A percentile compares a stretch with the other conserved stretches of the same genome.
Evolutionary conservation across 1,284 basidiomycete genomes (phyloP).

Genomic region (Mrakiaceae sp.): DNA sequence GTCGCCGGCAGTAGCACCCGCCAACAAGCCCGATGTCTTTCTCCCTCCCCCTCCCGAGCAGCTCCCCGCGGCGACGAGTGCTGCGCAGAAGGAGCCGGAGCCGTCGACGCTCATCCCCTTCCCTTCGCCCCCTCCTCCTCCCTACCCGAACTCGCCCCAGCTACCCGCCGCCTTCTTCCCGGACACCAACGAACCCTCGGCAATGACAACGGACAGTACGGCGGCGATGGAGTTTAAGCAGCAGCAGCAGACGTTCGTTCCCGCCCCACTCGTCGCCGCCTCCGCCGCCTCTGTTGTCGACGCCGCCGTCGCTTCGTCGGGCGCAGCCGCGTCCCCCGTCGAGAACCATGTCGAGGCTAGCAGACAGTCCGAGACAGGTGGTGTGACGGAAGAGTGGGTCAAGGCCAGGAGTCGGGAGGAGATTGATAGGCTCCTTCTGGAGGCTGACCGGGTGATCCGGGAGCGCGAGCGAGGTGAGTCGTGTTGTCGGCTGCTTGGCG

Average conservation of each 20-base stretch:
- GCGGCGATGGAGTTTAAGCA: neutral
- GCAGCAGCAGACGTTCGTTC: neutral
- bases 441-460: slow-evolving; percentile 49
- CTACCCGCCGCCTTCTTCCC: too few relatives aligned
- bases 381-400: slow-evolving; percentile 14
- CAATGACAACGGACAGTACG: too few relatives aligned
- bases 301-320: neutral
- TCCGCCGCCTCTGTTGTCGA: neutral
- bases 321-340: neutral
- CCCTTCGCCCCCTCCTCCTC: too few relatives aligned
- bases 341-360: neutral
- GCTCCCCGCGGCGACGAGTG: too few relatives aligned
- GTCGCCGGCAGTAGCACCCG: neutral
- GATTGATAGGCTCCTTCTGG: slow-evolving; percentile 21
- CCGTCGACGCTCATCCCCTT: too few relatives aligned
- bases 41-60: neutral
- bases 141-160: too few relatives aligned
- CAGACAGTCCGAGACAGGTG: neutral
- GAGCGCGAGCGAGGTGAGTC: slow-evolving; percentile 58
- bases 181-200: too few relatives aligned
- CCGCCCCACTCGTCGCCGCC: neutral
- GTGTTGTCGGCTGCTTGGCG: neutral
- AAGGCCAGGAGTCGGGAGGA: slow-evolving; percentile 19
- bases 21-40: neutral
- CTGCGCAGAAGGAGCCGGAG: too few relatives aligned